Base-by-base conservation (phyloP, 306 rosid species). In the Vigna hirtella region DNA sequence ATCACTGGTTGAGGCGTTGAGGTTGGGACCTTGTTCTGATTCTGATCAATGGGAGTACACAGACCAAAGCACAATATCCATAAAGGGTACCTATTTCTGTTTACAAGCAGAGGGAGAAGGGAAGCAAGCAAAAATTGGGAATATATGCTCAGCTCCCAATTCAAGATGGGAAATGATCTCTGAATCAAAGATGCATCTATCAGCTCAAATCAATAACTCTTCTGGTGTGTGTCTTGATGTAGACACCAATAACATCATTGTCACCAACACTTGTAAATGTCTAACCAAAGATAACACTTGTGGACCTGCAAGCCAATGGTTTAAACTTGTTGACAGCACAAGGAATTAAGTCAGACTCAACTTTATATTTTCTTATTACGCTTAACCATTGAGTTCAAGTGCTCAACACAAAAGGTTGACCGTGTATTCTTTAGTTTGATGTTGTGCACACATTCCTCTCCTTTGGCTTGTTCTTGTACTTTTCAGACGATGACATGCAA, bases 241-340 rank as follows among this genome's bases (percentile, higher is more conserved):
- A 0, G 95, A 89, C 48, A 52, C 90, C 70, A 76, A 78, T 74
- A 88, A 88, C 62, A 59, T 47, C n/a, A 24, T 93, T 28, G 81
- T 91, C 72, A 90, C 97, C 51, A 93, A 81, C 56, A 28, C 77
- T 16, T 93, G 98, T 83, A 89, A 89, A 70, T 93, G 98, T 57
- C 49, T 93, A 14, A 82, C 75, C 70, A 16, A 50, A 11, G 95
- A 89, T 47, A 74, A 47, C 4, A 49, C 59, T 1, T 93, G 97
- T 12, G 90, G 89, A 76, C 97, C 97, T 0, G 82, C n/a, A 38
- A 88, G 88, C 84, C 98, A 93, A 34, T 91, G 97, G 98, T 91
- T 91, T 82, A 87, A 82, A 75, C 93, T 91, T n/a, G 93, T 91
- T 17, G 86, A 87, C 63, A 88, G 84, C 77, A 79, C 93, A 2